A percentile compares a stretch with the other conserved stretches of the same genome.
These are phyloP conservation scores for Marchantia polymorpha DNA, from an alignment of 225 moss, liverwort and hornwort species.

Conservation along the genomic window DNA sequence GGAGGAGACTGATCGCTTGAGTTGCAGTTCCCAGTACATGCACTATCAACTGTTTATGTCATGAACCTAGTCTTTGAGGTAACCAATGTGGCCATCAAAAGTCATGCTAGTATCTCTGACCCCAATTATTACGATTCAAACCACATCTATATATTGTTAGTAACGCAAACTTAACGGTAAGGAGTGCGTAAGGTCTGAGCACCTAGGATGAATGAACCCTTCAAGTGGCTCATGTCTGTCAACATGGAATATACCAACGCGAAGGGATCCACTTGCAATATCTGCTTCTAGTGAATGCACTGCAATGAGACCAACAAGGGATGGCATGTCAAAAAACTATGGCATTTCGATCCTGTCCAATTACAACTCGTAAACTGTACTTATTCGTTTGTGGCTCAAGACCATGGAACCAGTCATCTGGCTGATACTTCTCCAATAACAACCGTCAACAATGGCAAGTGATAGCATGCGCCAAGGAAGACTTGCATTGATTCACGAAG, in stretches of 20 bases:
- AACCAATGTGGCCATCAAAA: not conserved
- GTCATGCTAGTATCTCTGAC: not conserved
- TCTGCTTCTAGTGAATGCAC: slow-evolving; percentile 33
- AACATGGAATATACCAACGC: slow-evolving; percentile 42
- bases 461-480: not conserved
- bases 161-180: not conserved
- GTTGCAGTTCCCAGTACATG: not conserved
- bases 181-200: not conserved
- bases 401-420: no score
- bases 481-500: not conserved
- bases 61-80: not conserved
- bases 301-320: slow-evolving; percentile 11
- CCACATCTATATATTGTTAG: not conserved
- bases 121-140: not conserved
- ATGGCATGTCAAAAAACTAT: not conserved
- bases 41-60: not conserved
- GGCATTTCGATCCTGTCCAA: not conserved
- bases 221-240: slow-evolving; percentile 42
- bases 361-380: not conserved
- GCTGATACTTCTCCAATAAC: no score
- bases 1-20: not conserved
- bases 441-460: no score
- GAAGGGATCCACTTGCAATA: slow-evolving; percentile 32
- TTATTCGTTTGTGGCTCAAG: no score
- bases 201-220: slow-evolving; percentile 47